Base-by-base conservation (phyloP, 1,284 basidiomycete genomes). In the Rhodotorula sp. region DNA sequence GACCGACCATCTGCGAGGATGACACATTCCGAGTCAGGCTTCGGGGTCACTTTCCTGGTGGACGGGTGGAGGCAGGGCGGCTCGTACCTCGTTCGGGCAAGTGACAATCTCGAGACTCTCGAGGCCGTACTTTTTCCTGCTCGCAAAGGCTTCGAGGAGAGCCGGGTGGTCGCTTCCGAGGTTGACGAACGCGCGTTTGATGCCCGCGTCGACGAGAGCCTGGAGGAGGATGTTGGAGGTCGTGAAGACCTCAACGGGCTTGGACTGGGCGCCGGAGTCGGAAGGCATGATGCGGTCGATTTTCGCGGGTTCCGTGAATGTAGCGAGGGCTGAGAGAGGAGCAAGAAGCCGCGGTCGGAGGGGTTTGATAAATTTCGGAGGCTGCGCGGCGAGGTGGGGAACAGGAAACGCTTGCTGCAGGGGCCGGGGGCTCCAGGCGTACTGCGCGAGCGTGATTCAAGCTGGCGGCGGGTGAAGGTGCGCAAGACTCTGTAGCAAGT, bases 181-280 rank as follows among this genome's bases (percentile, higher is more conserved):
- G 80, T 90, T 90, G 31, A 87, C 88, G 76, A 90, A 90, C 20
- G 85, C 86, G 80, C 89, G 87, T 0, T 87, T 89, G 61, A 90
- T 86, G 2, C 88, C 88, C 6, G 85, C 86, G 61, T 86, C 81
- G 31, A 81, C 81, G n/a, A 90, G 82, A 1, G 86, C 82, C 66
- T 86, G 63, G 7, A 78, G 69, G 56, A 78, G 67, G 57, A 78
- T 71, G 66, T 75, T 76, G 4, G 75, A 74, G 7, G 76, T 70
- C 5, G 78, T 78, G 61, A 68, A 77, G 43, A 78, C 76, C 63
- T 71, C 66, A n/a, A 12, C 31, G 4, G 70, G 65, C 26, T 56
- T 14, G 12, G 23, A n/a, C n/a, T 21, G 29, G 26, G 26, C n/a
- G 26, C 2, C n/a, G n/a, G 54, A 29, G 26, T n/a, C 54, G 15